These are phyloP conservation scores for Pseudohalonectria lignicola DNA, from an alignment of 2,329 filamentous ascomycete genomes.

Conservation along the genomic window DNA sequence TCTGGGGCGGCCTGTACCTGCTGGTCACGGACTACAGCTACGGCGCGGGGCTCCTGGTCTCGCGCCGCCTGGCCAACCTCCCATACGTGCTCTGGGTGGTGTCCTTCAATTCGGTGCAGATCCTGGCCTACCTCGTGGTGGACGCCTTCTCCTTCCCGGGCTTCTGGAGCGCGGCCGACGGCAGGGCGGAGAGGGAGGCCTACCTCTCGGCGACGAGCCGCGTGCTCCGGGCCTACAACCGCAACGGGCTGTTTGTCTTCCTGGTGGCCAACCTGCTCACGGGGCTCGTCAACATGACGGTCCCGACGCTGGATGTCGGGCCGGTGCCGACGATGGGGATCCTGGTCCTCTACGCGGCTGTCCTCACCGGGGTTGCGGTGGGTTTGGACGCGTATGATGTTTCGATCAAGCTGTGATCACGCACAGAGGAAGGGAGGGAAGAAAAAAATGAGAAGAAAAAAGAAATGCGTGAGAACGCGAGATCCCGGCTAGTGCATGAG, in stretches of 20 bases:
- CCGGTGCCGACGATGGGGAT: constrained; percentile 59
- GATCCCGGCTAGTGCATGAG: too few species aligned
- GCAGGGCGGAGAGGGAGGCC: constrained; percentile 49
- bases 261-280: constrained; percentile 82
- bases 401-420: constrained; percentile 55
- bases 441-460: too few species aligned
- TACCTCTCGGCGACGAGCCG: constrained; percentile 64
- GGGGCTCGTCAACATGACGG: constrained; percentile 75
- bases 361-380: constrained; percentile 58
- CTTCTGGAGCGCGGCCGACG: constrained; percentile 14
- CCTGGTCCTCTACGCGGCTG: constrained; percentile 59
- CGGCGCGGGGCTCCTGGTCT: constrained; percentile 67
- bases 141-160: constrained; percentile 61
- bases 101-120: constrained; percentile 81
- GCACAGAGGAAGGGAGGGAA: too few species aligned
- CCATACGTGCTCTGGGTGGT: constrained; percentile 89
- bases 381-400: constrained; percentile 53
- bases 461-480: too few species aligned
- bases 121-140: constrained; percentile 66
- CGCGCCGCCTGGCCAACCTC: constrained; percentile 81
- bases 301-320: constrained; percentile 68
- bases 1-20: constrained; percentile 63
- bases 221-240: constrained; percentile 75
- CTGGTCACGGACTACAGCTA: constrained; percentile 56
- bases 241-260: constrained; percentile 79